Evolutionary conservation across 1,284 basidiomycete species (phyloP).

Genomic region (Exobasidium rhododendri): DNA sequence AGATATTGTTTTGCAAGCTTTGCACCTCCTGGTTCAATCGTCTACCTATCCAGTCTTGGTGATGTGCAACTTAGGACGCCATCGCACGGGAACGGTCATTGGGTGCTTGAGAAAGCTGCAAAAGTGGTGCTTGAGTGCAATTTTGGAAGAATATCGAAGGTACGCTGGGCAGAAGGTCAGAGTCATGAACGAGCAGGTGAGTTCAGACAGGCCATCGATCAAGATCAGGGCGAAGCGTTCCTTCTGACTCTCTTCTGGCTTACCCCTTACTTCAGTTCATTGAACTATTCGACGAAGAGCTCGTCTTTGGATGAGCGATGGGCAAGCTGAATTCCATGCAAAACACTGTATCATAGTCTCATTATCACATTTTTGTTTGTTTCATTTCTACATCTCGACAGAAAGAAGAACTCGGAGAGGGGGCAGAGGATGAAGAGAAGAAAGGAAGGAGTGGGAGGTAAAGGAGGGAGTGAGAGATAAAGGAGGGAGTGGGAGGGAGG

Average conservation of each 20-base stretch:
- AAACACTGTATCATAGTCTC: neutral
- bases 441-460: neutral
- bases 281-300: constrained; percentile 61
- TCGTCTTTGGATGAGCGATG: constrained; percentile 59
- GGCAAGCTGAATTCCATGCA: neutral
- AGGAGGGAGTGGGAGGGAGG: neutral
- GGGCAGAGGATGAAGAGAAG: neutral
- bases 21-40: constrained; percentile 59
- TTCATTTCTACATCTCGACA: neutral
- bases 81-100: constrained; percentile 60
- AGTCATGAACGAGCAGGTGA: constrained; percentile 60
- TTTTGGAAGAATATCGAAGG: constrained; percentile 60
- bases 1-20: constrained; percentile 60
- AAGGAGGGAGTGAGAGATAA: neutral
- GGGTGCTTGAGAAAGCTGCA: constrained; percentile 59
- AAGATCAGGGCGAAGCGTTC: too few species aligned
- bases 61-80: constrained; percentile 61
- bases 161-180: constrained; percentile 61
- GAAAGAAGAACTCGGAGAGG: neutral
- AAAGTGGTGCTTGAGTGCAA: constrained; percentile 59
- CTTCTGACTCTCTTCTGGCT: neutral
- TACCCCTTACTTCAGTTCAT: constrained; percentile 57
- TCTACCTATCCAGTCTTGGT: constrained; percentile 59
- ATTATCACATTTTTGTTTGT: neutral
- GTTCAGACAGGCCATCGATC: constrained; percentile 19